A percentile compares a stretch with the other conserved stretches of the same genome.
phyloP scores from a whole-genome alignment of 306 rosid genomes.

The Sicyos baderoa region DNA sequence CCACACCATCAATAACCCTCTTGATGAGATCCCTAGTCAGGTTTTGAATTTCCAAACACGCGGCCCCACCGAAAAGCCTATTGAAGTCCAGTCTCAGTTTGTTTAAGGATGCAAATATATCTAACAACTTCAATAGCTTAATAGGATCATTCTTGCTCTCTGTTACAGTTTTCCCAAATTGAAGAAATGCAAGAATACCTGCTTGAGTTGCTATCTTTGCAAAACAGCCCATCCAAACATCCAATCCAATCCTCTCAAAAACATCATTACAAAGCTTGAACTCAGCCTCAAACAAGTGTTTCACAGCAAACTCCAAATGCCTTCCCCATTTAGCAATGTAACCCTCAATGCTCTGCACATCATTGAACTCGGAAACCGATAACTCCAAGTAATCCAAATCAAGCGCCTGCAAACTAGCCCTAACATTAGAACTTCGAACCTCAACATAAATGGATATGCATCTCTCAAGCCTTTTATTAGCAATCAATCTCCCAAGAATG shows the following conservation, averaged over 20 bases:
- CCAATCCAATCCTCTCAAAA: slow-evolving; percentile 79
- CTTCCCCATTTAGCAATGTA: slow-evolving; percentile 89
- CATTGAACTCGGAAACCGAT: slow-evolving; percentile 80
- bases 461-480: slow-evolving; percentile 67
- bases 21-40: slow-evolving; percentile 94
- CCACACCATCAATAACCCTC: slow-evolving; percentile 81
- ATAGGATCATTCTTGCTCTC: slow-evolving; percentile 95
- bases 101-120: slow-evolving; percentile 81
- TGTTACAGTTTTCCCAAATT: slow-evolving; percentile 87
- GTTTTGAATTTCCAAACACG: slow-evolving; percentile 82
- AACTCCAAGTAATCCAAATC: slow-evolving; percentile 91
- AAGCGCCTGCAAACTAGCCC: slow-evolving; percentile 84
- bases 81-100: slow-evolving; percentile 85
- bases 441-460: slow-evolving; percentile 77
- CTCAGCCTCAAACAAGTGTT: slow-evolving; percentile 94
- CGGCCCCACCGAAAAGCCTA: slow-evolving; percentile 84
- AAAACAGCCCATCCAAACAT: slow-evolving; percentile 92
- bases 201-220: slow-evolving; percentile 94
- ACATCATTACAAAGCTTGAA: slow-evolving; percentile 93
- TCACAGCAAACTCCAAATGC: slow-evolving; percentile 98
- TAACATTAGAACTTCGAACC: slow-evolving; percentile 79
- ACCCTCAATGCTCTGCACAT: slow-evolving; percentile 87
- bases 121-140: slow-evolving; percentile 82
- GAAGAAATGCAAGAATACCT: slow-evolving; percentile 91
- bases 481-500: slow-evolving; percentile 63